A percentile compares a stretch with the other conserved stretches of the same genome.
Conservation (phyloP, 2,329 filamentous ascomycete species). For the Fusarium falciforme region DNA sequence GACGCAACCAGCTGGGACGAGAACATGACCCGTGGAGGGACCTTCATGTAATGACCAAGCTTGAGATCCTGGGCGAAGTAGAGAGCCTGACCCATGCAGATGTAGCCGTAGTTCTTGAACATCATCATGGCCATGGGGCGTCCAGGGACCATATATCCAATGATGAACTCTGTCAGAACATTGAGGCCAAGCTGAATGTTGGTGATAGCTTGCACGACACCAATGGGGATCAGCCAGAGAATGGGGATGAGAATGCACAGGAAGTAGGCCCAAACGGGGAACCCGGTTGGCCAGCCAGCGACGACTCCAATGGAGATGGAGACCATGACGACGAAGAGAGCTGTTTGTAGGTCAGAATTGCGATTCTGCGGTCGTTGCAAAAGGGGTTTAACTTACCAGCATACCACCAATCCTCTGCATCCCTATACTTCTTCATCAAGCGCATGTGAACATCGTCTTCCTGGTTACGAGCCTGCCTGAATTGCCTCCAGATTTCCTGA, state of each 20-base stretch:
- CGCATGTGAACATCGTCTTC: constrained; percentile 71
- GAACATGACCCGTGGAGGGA: constrained; percentile 72
- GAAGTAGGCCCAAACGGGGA: constrained; percentile 69
- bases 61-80: constrained; percentile 75
- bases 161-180: constrained; percentile 78
- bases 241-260: constrained; percentile 68
- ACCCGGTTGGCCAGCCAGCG: constrained; percentile 66
- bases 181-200: constrained; percentile 75
- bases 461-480: constrained; percentile 65
- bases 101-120: constrained; percentile 80
- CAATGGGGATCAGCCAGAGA: constrained; percentile 70
- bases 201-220: constrained; percentile 70
- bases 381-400: constrained; percentile 55
- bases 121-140: constrained; percentile 80
- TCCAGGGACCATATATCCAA: constrained; percentile 79
- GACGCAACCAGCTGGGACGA: constrained; percentile 69
- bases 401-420: constrained; percentile 72
- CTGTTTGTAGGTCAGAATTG: constrained; percentile 37
- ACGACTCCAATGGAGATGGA: constrained; percentile 66
- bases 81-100: constrained; percentile 74
- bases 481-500: constrained; percentile 65
- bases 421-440: constrained; percentile 70
- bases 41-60: constrained; percentile 76
- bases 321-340: constrained; percentile 64
- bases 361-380: constrained; percentile 43